Evolutionary conservation across 2,329 filamentous ascomycete genomes (phyloP).

Genomic region (Penicillium olsonii): DNA sequence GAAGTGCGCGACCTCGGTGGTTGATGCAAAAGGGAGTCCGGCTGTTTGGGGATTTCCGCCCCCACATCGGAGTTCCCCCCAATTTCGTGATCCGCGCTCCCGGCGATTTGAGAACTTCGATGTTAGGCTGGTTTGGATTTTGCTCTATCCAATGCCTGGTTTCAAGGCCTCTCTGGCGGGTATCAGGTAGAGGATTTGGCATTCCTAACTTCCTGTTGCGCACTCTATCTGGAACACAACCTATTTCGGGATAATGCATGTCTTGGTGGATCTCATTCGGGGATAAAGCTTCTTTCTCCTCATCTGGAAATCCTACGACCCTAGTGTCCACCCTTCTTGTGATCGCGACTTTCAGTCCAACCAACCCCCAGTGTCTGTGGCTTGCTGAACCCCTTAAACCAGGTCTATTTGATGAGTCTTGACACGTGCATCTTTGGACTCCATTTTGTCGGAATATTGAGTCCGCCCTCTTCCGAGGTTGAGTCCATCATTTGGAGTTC

Average conservation of each 20-base stretch:
- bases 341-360: too few relatives aligned
- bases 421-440: too few relatives aligned
- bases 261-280: not conserved
- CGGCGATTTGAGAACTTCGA: not conserved
- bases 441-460: too few relatives aligned
- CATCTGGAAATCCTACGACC: not conserved
- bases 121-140: too few relatives aligned
- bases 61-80: slow-evolving; percentile 1
- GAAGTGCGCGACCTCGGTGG: not conserved
- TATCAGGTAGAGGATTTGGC: not conserved
- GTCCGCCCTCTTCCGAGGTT: too few relatives aligned
- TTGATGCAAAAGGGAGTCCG: not conserved
- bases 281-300: not conserved
- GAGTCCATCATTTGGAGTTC: too few relatives aligned
- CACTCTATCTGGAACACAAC: not conserved
- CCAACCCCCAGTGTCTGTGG: too few relatives aligned
- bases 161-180: not conserved
- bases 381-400: too few relatives aligned
- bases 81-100: not conserved
- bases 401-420: too few relatives aligned
- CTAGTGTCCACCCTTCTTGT: not conserved
- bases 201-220: not conserved
- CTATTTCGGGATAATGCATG: not conserved
- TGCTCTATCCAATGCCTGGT: not conserved
- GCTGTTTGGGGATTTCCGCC: not conserved